phyloP scores from a whole-genome alignment of 2,329 filamentous ascomycete genomes.

The Calcarisporium arbuscula region DNA sequence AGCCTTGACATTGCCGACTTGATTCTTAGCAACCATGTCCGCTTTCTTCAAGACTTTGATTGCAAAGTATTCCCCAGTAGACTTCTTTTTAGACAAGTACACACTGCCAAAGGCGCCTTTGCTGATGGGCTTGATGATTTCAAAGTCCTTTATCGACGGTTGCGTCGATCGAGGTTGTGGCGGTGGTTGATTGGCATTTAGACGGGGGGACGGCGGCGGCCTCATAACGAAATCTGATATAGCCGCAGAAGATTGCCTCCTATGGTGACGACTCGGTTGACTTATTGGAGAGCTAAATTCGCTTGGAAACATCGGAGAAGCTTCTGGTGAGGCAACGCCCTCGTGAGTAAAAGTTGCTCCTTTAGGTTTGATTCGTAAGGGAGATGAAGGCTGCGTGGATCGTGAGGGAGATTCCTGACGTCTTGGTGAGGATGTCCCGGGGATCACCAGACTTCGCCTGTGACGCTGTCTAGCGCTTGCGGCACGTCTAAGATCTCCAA shows the following conservation, averaged over 20 bases:
- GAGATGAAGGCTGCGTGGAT: constrained; percentile 72
- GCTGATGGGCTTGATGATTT: constrained; percentile 99
- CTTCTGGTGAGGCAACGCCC: constrained; percentile 72
- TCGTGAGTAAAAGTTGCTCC: constrained; percentile 54
- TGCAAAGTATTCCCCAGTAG: constrained; percentile 94
- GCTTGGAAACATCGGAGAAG: constrained; percentile 80
- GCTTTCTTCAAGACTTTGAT: constrained; percentile 99
- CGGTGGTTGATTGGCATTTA: constrained; percentile 68
- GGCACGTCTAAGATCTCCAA: constrained; percentile 67
- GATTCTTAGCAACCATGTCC: constrained; percentile 99
- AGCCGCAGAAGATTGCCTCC: constrained; percentile 85
- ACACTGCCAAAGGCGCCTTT: constrained; percentile 98
- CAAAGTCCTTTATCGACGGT: constrained; percentile 97
- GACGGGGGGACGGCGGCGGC: constrained; percentile 73
- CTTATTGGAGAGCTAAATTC: constrained; percentile 74
- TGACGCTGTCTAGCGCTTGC: constrained; percentile 78
- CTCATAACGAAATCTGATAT: constrained; percentile 63
- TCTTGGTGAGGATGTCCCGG: constrained; percentile 69
- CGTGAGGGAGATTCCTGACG: constrained; percentile 87
- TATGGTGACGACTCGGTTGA: constrained; percentile 59
- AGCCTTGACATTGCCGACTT: constrained; percentile 97
- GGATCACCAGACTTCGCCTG: constrained; percentile 77
- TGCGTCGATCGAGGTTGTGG: constrained; percentile 83
- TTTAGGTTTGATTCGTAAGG: constrained; percentile 81
- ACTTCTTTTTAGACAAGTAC: constrained; percentile 97